Evolutionary conservation across 371 early-diverging fungal species (phyloP).

Genomic region (Saksenaea oblongispora): DNA sequence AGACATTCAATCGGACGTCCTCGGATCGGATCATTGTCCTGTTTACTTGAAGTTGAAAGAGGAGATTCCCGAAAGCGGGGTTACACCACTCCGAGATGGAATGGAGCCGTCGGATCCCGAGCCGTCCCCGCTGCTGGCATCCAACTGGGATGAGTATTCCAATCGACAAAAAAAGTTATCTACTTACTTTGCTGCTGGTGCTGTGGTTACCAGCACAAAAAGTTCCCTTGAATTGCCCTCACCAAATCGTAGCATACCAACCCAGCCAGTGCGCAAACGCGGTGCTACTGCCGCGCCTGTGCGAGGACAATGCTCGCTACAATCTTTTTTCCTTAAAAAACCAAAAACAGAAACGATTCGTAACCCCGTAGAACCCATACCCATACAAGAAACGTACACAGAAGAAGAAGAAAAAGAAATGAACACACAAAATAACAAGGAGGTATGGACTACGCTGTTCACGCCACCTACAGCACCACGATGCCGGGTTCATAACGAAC

Average conservation of each 20-base stretch:
- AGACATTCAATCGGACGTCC: constrained; percentile 61
- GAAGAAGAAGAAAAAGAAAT: constrained; percentile 9
- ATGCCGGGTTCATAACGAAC: constrained; percentile 67
- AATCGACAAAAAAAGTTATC: constrained; percentile 61
- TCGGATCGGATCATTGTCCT: constrained; percentile 94
- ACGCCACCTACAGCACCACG: constrained; percentile 49
- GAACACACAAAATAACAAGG: constrained; percentile 22
- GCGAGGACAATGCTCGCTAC: neutral
- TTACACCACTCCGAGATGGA: neutral
- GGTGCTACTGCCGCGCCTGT: neutral
- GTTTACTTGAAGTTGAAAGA: constrained; percentile 63
- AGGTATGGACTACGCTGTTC: constrained; percentile 63
- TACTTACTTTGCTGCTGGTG: constrained; percentile 35
- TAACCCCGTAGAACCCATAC: neutral
- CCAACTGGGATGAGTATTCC: constrained; percentile 63
- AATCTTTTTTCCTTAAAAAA: neutral
- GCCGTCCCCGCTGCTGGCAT: constrained; percentile 59
- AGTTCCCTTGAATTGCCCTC: neutral
- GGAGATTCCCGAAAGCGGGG: constrained; percentile 23
- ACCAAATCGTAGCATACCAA: neutral
- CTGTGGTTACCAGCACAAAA: neutral
- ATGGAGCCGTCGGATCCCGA: constrained; percentile 14
- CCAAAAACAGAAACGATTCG: neutral
- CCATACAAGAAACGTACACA: no score
- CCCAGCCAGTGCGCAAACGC: neutral